A percentile compares a stretch with the other conserved stretches of the same genome.
Conservation (phyloP, 2,329 filamentous ascomycete species). For the Zasmidium citrigriseum region DNA sequence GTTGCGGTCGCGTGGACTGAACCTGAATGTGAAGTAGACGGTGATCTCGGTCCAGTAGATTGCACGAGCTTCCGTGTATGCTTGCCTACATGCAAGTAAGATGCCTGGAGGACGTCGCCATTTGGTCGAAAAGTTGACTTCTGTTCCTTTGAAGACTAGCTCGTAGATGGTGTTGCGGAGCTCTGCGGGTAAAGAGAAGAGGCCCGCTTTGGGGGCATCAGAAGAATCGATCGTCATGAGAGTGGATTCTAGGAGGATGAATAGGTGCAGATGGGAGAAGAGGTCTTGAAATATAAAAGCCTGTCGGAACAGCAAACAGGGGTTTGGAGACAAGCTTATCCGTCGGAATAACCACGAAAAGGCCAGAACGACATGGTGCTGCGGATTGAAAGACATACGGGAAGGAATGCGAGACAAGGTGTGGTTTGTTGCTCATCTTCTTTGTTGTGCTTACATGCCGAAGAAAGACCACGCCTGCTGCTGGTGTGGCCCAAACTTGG, state of each 20-base stretch:
- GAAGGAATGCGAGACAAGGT: too few relatives aligned
- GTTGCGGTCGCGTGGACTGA: too few relatives aligned
- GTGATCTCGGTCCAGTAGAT: too few relatives aligned
- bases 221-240: neutral
- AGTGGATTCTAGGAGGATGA: too few relatives aligned
- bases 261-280: neutral
- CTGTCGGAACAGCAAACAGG: neutral
- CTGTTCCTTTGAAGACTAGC: neutral
- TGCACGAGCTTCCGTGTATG: neutral
- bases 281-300: neutral
- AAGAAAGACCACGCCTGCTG: too few relatives aligned
- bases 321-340: neutral
- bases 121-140: neutral
- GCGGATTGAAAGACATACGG: too few relatives aligned
- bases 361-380: too few relatives aligned
- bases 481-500: too few relatives aligned
- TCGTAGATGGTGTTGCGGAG: conserved; percentile 25
- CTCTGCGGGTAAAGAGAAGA: conserved; percentile 21
- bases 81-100: neutral
- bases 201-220: conserved; percentile 3
- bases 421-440: too few relatives aligned
- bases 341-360: too few relatives aligned
- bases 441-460: too few relatives aligned
- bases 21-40: too few relatives aligned
- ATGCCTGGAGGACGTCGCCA: neutral